These are phyloP conservation scores for Kwoniella sp. DNA, from an alignment of 768 basidiomycete genomes.

Conservation along the genomic window DNA sequence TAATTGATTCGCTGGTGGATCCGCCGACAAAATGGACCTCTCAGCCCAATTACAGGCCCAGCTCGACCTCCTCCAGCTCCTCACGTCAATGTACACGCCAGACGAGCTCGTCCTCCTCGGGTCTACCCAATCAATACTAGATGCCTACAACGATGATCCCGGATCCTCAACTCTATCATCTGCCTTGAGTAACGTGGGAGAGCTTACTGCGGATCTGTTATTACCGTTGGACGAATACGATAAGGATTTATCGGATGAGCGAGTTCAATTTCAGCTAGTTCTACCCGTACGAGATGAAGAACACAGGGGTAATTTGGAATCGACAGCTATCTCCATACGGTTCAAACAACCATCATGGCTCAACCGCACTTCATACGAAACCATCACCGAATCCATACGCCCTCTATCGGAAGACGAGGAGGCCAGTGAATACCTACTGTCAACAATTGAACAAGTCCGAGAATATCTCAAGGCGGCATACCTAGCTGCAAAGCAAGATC, in stretches of 20 bases:
- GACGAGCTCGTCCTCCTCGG: conserved; percentile 39
- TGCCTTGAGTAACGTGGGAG: neutral
- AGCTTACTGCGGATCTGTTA: conserved; percentile 1
- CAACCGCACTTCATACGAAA: conserved; percentile 16
- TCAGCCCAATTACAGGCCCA: conserved; percentile 20
- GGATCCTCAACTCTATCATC: neutral
- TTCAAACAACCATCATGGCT: conserved; percentile 34
- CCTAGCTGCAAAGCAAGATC: neutral
- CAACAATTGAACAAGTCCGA: conserved; percentile 29
- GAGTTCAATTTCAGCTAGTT: neutral
- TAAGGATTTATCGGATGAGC: neutral
- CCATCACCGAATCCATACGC: conserved; percentile 7
- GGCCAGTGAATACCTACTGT: conserved; percentile 33
- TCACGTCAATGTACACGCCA: conserved; percentile 47
- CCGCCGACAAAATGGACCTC: no score
- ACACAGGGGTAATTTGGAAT: neutral
- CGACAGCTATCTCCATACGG: neutral
- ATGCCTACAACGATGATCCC: conserved; percentile 11
- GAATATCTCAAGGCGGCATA: conserved; percentile 6
- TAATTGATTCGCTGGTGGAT: no score
- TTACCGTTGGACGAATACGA: conserved; percentile 17
- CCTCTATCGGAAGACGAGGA: neutral
- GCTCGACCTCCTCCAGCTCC: conserved; percentile 38
- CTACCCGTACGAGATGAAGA: neutral
- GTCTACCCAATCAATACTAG: conserved; percentile 14